Conservation (phyloP, 805 yeast genomes). For the Wickerhamiella spandovensis region DNA sequence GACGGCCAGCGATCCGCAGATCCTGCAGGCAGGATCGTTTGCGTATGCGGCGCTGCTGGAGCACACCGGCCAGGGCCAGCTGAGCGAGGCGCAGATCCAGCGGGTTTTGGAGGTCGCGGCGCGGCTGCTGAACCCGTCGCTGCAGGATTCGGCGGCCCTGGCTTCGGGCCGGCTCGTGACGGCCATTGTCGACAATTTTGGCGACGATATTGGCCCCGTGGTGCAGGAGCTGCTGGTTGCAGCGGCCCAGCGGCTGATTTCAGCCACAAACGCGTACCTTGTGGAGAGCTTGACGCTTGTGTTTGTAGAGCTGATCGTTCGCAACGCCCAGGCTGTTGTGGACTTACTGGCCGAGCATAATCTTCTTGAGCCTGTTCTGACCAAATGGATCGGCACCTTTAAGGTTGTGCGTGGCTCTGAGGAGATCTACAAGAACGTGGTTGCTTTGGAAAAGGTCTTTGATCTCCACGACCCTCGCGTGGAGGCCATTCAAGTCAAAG, state of each 20-base stretch:
- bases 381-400: slow-evolving; percentile 74
- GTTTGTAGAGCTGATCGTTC: slow-evolving; percentile 54
- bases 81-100: slow-evolving; percentile 10
- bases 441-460: slow-evolving; percentile 58
- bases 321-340: slow-evolving; percentile 50
- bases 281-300: slow-evolving; percentile 67
- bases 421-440: slow-evolving; percentile 48
- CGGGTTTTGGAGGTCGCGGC: slow-evolving; percentile 51
- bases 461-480: slow-evolving; percentile 43
- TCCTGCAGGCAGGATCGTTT: slow-evolving; percentile 66
- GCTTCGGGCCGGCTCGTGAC: slow-evolving; percentile 59
- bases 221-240: slow-evolving; percentile 54
- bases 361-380: slow-evolving; percentile 46
- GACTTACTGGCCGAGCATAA: slow-evolving; percentile 37
- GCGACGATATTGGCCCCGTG: slow-evolving; percentile 27
- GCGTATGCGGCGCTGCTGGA: slow-evolving; percentile 48
- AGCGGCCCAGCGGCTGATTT: slow-evolving; percentile 49
- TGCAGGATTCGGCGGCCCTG: slow-evolving; percentile 71
- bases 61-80: slow-evolving; percentile 14
- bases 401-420: slow-evolving; percentile 70
- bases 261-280: slow-evolving; percentile 57
- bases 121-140: slow-evolving; percentile 53
- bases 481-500: slow-evolving; percentile 47
- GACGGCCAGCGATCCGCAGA: slow-evolving; percentile 54
- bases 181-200: slow-evolving; percentile 43